A percentile compares a stretch with the other conserved stretches of the same genome.
Conservation (phyloP, 2,329 filamentous ascomycete species). For the Fusarium sp. region DNA sequence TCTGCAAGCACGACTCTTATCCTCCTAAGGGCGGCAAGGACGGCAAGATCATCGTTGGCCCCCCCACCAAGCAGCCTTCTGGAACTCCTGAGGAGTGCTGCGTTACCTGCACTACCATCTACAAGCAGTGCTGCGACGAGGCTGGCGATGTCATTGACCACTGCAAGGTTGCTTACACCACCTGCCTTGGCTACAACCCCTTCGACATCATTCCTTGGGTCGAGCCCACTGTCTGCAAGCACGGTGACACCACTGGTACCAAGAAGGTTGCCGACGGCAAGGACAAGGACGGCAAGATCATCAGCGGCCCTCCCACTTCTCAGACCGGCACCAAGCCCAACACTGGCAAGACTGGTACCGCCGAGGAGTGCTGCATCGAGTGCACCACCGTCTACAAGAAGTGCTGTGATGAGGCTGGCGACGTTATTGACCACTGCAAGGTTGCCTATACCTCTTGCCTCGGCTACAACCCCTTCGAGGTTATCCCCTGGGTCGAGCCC, state of each 20-base stretch:
- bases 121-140: slow-evolving; percentile 28
- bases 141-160: slow-evolving; percentile 21
- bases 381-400: slow-evolving; percentile 31
- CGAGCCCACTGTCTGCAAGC: slow-evolving; percentile 32
- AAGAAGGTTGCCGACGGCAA: background rate
- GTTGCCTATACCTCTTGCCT: slow-evolving; percentile 27
- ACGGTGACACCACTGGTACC: background rate
- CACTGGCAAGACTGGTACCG: background rate
- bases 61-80: background rate
- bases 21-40: background rate
- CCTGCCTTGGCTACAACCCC: slow-evolving; percentile 33
- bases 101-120: slow-evolving; percentile 2
- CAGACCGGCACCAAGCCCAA: background rate
- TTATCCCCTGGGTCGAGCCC: slow-evolving; percentile 26
- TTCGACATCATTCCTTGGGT: slow-evolving; percentile 17
- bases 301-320: background rate
- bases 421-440: slow-evolving; percentile 26
- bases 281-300: background rate
- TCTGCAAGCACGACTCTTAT: slow-evolving; percentile 18
- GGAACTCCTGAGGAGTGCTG: slow-evolving; percentile 13
- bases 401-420: slow-evolving; percentile 29
- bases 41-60: background rate
- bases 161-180: slow-evolving; percentile 26
- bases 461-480: slow-evolving; percentile 28
- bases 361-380: slow-evolving; percentile 15